phyloP scores from a whole-genome alignment of 306 rosid genomes.

The Trifolium fragiferum region DNA sequence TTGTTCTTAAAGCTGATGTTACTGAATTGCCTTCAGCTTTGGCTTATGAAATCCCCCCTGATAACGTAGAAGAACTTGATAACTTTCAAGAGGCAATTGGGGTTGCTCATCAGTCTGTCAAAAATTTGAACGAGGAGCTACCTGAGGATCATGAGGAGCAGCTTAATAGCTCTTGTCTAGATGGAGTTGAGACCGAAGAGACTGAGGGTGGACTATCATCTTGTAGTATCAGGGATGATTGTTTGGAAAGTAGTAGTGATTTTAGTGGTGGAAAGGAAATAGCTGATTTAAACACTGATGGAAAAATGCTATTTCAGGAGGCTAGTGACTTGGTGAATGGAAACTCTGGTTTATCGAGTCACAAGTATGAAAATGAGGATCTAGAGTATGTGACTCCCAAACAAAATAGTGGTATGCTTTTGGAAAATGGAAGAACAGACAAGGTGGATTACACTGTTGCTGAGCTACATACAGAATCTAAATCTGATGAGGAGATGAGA shows the following conservation, averaged over 20 bases:
- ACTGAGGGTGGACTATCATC: neutral
- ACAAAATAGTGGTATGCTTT: conserved; percentile 29
- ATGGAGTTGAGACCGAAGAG: conserved; percentile 45
- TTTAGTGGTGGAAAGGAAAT: conserved; percentile 49
- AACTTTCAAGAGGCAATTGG: conserved; percentile 62
- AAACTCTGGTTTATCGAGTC: conserved; percentile 29
- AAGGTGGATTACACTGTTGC: conserved; percentile 35
- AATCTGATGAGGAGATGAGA: conserved; percentile 40
- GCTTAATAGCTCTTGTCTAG: conserved; percentile 15
- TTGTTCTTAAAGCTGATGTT: conserved; percentile 4
- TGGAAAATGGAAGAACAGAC: conserved; percentile 46
- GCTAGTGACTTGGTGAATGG: conserved; percentile 42
- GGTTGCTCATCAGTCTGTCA: neutral
- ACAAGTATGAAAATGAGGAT: conserved; percentile 49
- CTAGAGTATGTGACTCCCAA: conserved; percentile 41
- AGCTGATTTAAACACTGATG: conserved; percentile 43
- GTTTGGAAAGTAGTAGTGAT: neutral
- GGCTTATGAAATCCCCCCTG: conserved; percentile 38
- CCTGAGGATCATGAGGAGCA: conserved; percentile 12
- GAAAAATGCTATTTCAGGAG: conserved; percentile 39
- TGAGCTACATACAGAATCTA: conserved; percentile 45
- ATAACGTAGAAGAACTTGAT: conserved; percentile 43
- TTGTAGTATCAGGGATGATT: neutral
- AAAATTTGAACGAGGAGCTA: conserved; percentile 21
- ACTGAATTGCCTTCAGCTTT: conserved; percentile 31